A percentile compares a stretch with the other conserved stretches of the same genome.
These are phyloP conservation scores for Neurospora sp. DNA, from an alignment of 2,329 filamentous ascomycete species.

Conservation along the genomic window DNA sequence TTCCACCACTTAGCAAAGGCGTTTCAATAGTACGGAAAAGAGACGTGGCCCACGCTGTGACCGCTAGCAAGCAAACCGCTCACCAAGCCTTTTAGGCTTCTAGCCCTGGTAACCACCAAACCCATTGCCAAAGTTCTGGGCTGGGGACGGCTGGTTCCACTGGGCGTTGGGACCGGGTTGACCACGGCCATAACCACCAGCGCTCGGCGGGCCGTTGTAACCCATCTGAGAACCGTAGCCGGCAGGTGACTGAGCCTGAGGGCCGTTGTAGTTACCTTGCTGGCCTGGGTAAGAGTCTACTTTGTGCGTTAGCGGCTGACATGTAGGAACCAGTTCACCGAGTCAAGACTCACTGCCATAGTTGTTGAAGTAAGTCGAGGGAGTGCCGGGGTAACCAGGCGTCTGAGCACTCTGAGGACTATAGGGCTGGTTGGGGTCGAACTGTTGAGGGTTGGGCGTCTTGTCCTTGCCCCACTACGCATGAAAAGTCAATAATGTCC, in stretches of 20 bases:
- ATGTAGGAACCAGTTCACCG: not conserved
- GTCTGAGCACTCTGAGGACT: conserved; percentile 67
- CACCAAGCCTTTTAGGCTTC: not conserved
- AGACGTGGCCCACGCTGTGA: conserved; percentile 1
- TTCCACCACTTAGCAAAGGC: conserved; percentile 4
- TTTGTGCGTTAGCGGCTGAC: conserved; percentile 37
- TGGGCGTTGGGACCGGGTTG: conserved; percentile 48
- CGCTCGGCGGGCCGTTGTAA: conserved; percentile 63
- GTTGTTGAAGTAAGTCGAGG: conserved; percentile 81
- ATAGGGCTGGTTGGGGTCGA: conserved; percentile 68
- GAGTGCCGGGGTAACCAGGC: conserved; percentile 66
- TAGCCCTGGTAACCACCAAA: conserved; percentile 57
- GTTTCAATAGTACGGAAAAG: not conserved
- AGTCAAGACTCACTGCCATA: conserved; percentile 59
- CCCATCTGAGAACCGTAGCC: conserved; percentile 59
- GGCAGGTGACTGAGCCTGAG: conserved; percentile 51
- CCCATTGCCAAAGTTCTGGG: conserved; percentile 52
- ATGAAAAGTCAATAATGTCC: conserved; percentile 9
- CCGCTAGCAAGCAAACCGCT: not conserved
- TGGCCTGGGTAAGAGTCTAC: conserved; percentile 41
- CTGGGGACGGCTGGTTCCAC: conserved; percentile 41
- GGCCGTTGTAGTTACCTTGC: conserved; percentile 56
- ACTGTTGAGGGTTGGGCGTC: conserved; percentile 64
- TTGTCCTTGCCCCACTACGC: conserved; percentile 97
- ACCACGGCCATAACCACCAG: conserved; percentile 77